phyloP scores from a whole-genome alignment of 2,329 filamentous ascomycete species.

The Domatiomyces catenatus region DNA sequence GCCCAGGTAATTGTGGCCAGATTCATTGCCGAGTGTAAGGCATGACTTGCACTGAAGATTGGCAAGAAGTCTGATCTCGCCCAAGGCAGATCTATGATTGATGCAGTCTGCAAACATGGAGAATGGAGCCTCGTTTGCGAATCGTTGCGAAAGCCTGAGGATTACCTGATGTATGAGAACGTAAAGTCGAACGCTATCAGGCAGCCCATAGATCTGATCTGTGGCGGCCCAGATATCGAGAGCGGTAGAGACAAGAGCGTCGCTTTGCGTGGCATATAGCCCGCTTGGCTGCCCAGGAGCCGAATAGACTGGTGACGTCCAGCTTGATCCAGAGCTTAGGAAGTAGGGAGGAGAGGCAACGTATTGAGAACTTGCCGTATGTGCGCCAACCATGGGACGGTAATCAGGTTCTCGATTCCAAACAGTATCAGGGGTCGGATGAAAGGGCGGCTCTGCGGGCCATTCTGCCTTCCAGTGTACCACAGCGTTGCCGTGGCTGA shows the following conservation, averaged over 20 bases:
- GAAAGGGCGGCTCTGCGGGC: constrained; percentile 61
- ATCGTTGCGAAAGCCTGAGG: constrained; percentile 42
- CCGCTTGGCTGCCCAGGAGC: neutral
- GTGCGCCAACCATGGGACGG: constrained; percentile 5
- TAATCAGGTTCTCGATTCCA: neutral
- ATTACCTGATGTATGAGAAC: constrained; percentile 49
- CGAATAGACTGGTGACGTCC: neutral
- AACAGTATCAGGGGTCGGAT: constrained; percentile 37
- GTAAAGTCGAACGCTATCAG: constrained; percentile 46
- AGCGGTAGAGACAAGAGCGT: constrained; percentile 40
- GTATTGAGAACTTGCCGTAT: constrained; percentile 1
- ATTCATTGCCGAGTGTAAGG: constrained; percentile 1
- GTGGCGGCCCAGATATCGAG: constrained; percentile 49
- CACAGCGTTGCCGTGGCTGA: constrained; percentile 56
- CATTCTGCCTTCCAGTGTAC: constrained; percentile 71
- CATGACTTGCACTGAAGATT: constrained; percentile 43
- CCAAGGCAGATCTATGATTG: constrained; percentile 42
- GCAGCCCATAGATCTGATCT: constrained; percentile 44
- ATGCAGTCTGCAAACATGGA: constrained; percentile 45
- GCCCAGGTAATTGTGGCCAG: neutral
- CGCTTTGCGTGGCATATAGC: constrained; percentile 33
- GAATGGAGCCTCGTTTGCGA: constrained; percentile 42
- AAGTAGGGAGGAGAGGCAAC: neutral
- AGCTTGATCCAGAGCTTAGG: neutral
- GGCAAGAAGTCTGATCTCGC: constrained; percentile 39